These are phyloP conservation scores for Platanthera guangdongensis DNA, from an alignment of 106 monocot species.

Conservation along the genomic window DNA sequence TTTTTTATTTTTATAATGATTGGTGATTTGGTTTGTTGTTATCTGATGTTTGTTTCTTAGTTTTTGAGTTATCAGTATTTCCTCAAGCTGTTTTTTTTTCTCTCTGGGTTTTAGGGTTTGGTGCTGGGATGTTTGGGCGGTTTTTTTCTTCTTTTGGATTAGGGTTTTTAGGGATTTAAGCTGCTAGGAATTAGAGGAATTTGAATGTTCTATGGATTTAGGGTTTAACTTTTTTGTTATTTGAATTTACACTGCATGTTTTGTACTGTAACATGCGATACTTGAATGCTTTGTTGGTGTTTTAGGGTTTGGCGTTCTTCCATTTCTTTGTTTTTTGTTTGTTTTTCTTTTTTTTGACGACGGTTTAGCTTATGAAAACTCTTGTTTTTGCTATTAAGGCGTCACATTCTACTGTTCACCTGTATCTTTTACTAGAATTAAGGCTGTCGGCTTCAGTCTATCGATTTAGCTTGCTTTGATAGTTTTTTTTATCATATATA, in stretches of 20 bases:
- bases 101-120: not conserved
- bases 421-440: not conserved
- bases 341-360: not conserved
- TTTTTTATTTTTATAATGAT: not conserved
- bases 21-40: not conserved
- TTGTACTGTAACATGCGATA: not conserved
- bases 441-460: not conserved
- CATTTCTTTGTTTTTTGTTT: not conserved
- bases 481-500: not conserved
- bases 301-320: not conserved
- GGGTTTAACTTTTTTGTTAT: not conserved
- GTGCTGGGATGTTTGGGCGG: not conserved
- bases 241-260: not conserved
- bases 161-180: slow-evolving; percentile 8
- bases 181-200: not conserved
- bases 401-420: not conserved
- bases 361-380: not conserved
- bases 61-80: not conserved
- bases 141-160: not conserved
- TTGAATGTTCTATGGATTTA: not conserved
- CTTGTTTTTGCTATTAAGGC: not conserved
- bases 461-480: not conserved
- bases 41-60: not conserved
- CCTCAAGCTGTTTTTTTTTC: not conserved
- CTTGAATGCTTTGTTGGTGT: not conserved